These are phyloP conservation scores for Naumovozyma castellii DNA, from an alignment of 805 yeast species.

Conservation along the genomic window DNA sequence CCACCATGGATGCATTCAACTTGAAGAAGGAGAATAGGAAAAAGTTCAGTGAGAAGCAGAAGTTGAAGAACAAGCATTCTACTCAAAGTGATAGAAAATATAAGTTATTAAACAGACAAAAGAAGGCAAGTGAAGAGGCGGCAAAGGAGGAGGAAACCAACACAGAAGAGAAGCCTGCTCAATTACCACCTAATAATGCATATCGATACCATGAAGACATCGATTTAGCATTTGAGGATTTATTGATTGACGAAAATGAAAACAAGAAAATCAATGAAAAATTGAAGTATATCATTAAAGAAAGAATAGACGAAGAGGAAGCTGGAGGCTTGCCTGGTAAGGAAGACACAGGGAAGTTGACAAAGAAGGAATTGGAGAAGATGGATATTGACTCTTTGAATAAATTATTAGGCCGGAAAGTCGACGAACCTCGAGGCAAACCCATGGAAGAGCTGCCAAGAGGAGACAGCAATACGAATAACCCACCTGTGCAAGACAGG, in stretches of 20 bases:
- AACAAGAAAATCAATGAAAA: constrained; percentile 6
- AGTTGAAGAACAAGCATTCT: constrained; percentile 31
- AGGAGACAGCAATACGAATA: too few species aligned
- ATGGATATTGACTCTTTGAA: constrained; percentile 18
- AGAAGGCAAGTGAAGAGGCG: constrained; percentile 9
- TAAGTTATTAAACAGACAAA: constrained; percentile 16
- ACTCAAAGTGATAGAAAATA: constrained; percentile 32
- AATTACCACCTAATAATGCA: constrained; percentile 15
- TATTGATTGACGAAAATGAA: constrained; percentile 5
- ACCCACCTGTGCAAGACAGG: too few species aligned
- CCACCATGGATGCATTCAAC: constrained; percentile 24
- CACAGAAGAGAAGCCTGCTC: constrained; percentile 10
- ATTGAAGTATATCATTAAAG: constrained; percentile 7
- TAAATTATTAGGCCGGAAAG: constrained; percentile 7
- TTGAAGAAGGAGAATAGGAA: constrained; percentile 34
- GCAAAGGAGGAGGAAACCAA: constrained; percentile 10
- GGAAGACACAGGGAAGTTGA: constrained; percentile 5
- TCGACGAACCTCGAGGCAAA: too few species aligned
- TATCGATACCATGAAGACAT: constrained; percentile 19
- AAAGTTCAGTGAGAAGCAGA: constrained; percentile 34
- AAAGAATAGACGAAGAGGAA: constrained; percentile 2
- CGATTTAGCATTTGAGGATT: constrained; percentile 7
- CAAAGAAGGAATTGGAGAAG: constrained; percentile 13
- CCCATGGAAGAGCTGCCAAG: too few species aligned
- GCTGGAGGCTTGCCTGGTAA: neutral